Percentiles rank a stretch among this genome's conserved stretches.
These are phyloP conservation scores for Eucalyptus regnans DNA, from an alignment of 345 rosid species.

Conservation along the genomic window DNA sequence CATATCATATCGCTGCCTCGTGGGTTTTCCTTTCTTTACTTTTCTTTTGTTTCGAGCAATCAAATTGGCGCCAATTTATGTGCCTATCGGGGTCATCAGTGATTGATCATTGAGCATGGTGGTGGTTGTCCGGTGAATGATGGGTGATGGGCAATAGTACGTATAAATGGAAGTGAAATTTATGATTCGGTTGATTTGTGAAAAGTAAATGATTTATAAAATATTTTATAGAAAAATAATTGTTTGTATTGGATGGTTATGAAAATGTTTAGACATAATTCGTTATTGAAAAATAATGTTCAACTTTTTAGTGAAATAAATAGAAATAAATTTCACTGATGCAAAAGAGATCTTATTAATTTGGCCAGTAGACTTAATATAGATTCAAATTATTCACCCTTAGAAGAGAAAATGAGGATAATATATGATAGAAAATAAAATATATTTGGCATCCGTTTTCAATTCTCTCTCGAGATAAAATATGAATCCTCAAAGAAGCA, in stretches of 20 bases:
- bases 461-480: not conserved
- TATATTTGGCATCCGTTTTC: not conserved
- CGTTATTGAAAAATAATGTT: too few species aligned
- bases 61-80: not conserved
- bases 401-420: not conserved
- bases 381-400: not conserved
- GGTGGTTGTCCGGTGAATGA: not conserved
- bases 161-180: not conserved
- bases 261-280: too few species aligned
- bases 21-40: not conserved
- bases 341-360: not conserved
- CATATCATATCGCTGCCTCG: not conserved
- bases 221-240: too few species aligned
- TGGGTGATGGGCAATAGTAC: not conserved
- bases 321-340: not conserved
- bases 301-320: not conserved
- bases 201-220: too few species aligned
- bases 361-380: not conserved
- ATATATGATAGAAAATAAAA: not conserved
- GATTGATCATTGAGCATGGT: not conserved
- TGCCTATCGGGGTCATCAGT: not conserved
- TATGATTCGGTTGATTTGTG: accelerated
- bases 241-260: too few species aligned
- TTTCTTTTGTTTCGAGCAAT: not conserved
- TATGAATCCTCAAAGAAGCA: not conserved